Conservation (phyloP, 805 yeast species). For the Metschnikowia hibisci region DNA sequence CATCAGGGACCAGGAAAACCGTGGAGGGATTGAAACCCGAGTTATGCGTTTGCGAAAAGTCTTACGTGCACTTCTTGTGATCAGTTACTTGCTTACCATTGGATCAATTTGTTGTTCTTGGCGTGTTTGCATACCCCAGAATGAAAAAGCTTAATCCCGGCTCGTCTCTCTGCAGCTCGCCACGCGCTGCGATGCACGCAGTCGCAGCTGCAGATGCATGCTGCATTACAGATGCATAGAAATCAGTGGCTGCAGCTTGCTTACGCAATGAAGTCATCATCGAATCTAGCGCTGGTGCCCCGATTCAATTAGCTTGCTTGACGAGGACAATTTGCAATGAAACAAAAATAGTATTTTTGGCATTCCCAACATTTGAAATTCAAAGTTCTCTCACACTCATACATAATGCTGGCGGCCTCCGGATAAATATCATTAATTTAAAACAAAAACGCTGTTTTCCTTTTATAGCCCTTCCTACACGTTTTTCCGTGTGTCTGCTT, state of each 20-base stretch:
- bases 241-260: not conserved
- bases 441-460: too few species aligned
- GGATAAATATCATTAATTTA: too few species aligned
- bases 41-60: too few species aligned
- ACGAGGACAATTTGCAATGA: not conserved
- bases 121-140: not conserved
- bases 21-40: not conserved
- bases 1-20: not conserved
- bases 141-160: not conserved
- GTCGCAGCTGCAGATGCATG: not conserved
- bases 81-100: too few species aligned
- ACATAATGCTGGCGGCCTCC: too few species aligned
- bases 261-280: not conserved
- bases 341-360: not conserved
- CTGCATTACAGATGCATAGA: slow-evolving; percentile 1
- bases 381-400: too few species aligned
- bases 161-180: not conserved
- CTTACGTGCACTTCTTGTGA: too few species aligned
- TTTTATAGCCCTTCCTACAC: too few species aligned
- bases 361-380: too few species aligned
- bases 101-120: not conserved
- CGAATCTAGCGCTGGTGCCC: slow-evolving; percentile 1
- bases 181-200: not conserved
- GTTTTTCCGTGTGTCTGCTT: too few species aligned
- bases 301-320: not conserved